Evolutionary conservation across 2,329 filamentous ascomycete genomes (phyloP).

Genomic region (Ophiostoma novo-ulmi): DNA sequence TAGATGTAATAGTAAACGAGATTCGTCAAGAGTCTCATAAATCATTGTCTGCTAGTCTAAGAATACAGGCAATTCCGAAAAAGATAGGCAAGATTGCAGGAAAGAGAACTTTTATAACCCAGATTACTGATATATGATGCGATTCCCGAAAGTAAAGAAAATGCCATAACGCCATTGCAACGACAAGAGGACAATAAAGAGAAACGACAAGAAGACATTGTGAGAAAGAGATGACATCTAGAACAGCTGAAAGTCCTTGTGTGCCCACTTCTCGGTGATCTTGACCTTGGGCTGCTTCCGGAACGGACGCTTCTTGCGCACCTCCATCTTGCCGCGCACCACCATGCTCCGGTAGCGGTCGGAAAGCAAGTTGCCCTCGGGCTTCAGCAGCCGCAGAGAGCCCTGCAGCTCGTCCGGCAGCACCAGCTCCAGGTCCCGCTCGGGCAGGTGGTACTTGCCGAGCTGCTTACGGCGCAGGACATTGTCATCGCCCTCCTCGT

Average conservation of each 20-base stretch:
- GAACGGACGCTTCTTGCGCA: conserved; percentile 70
- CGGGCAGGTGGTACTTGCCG: conserved; percentile 67
- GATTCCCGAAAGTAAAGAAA: background rate
- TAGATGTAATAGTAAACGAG: background rate
- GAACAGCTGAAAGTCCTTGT: conserved; percentile 79
- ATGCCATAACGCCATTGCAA: conserved; percentile 8
- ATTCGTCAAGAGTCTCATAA: background rate
- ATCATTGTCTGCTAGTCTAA: background rate
- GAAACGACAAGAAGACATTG: background rate
- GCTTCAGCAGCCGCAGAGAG: conserved; percentile 74
- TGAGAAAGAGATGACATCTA: conserved; percentile 10
- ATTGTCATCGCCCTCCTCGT: conserved; percentile 57
- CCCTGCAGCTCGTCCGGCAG: conserved; percentile 79
- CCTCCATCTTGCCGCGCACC: conserved; percentile 83
- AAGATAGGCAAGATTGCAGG: background rate
- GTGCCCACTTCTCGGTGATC: conserved; percentile 90
- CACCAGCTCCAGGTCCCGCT: conserved; percentile 75
- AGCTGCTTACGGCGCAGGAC: conserved; percentile 66
- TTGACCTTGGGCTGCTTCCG: conserved; percentile 76
- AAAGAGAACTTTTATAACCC: conserved; percentile 2
- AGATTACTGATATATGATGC: conserved; percentile 10
- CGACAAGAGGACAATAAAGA: conserved; percentile 8
- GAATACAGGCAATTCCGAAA: background rate
- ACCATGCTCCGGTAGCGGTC: conserved; percentile 88
- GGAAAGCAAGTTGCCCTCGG: conserved; percentile 90